Conservation (phyloP, 495 filamentous ascomycete genomes). For the Xylaria telfairii region DNA sequence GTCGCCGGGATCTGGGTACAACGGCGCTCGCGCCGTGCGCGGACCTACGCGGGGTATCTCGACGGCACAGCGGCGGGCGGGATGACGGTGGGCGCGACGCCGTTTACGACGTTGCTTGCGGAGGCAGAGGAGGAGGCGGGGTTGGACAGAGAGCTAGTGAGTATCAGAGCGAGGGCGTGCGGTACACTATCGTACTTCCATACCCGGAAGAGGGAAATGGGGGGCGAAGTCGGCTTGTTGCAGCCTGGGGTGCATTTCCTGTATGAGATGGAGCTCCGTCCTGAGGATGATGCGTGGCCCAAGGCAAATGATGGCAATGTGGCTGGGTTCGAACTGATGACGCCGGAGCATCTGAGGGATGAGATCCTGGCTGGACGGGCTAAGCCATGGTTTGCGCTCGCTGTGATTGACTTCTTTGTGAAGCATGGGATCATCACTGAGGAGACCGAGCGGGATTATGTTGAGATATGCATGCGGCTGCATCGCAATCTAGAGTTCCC, state of each 20-base stretch:
- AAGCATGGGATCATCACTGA: slow-evolving; percentile 52
- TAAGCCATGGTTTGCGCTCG: slow-evolving; percentile 50
- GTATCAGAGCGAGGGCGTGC: slow-evolving; percentile 27
- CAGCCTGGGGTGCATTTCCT: slow-evolving; percentile 48
- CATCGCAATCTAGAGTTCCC: slow-evolving; percentile 46
- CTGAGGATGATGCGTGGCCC: slow-evolving; percentile 32
- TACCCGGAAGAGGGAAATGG: slow-evolving; percentile 24
- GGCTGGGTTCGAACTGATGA: slow-evolving; percentile 49
- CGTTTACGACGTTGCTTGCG: slow-evolving; percentile 45
- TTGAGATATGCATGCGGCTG: slow-evolving; percentile 54
- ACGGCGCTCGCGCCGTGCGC: slow-evolving; percentile 41
- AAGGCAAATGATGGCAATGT: slow-evolving; percentile 49
- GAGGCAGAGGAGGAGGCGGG: slow-evolving; percentile 54
- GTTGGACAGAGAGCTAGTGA: slow-evolving; percentile 34
- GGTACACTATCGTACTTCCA: slow-evolving; percentile 43
- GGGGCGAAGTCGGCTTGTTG: slow-evolving; percentile 46
- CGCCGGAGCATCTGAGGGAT: slow-evolving; percentile 43
- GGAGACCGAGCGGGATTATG: slow-evolving; percentile 54
- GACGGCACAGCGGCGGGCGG: slow-evolving; percentile 56
- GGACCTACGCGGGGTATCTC: slow-evolving; percentile 50
- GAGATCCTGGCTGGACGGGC: slow-evolving; percentile 47
- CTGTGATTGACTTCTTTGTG: slow-evolving; percentile 54
- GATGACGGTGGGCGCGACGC: slow-evolving; percentile 37
- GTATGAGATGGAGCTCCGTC: slow-evolving; percentile 49
- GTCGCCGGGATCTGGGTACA: slow-evolving; percentile 51